Base-by-base conservation (phyloP, 345 rosid species). In the Eutrema japonicum region DNA sequence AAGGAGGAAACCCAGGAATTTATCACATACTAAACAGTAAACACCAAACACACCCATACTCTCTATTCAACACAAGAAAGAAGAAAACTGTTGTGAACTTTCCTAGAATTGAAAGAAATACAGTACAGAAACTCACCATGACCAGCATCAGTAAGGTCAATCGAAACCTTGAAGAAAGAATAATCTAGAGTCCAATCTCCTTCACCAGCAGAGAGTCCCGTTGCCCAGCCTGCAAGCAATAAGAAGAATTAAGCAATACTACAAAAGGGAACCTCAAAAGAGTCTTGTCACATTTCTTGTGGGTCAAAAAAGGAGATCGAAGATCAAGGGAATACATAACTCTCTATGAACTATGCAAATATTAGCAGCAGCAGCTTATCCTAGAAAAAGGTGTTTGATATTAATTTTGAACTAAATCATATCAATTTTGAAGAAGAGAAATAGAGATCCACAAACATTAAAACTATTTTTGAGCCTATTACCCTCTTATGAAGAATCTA, bases 131-230 rank as follows among this genome's bases (percentile, higher is more conserved):
- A 66, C 80, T 29, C 69, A 94, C 98, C 97, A 72, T 94, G 97
- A 75, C 98, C 98, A 69, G 97, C 89, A 80, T 94, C 90, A 3
- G 97, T 91, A 64, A 94, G 96, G 72, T 91, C 89, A 72, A 91
- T 76, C 10, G 46, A 48, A 72, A 91, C 97, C 56, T 70, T 68
- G 73, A 94, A 89, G 74, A 94, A 94, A 54, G 96, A 87, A 71
- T 80, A 91, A 45, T 91, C 95, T 66, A 64, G 62, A 18, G 85
- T 83, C 87, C 84, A 79, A 37, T 86, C 92, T 41, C 78, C 82
- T 88, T 91, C 96, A 68, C 87, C 87, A 42, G 98, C 95, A 58
- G 68, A 83, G 64, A 94, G 82, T 49, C 87, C 66, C 12, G 92
- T 85, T 38, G 98, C 97, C 97, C 96, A 94, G 56, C 98, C 98